Evolutionary conservation across 257 asterid species (phyloP).

Genomic region (Linderniella brevidens): DNA sequence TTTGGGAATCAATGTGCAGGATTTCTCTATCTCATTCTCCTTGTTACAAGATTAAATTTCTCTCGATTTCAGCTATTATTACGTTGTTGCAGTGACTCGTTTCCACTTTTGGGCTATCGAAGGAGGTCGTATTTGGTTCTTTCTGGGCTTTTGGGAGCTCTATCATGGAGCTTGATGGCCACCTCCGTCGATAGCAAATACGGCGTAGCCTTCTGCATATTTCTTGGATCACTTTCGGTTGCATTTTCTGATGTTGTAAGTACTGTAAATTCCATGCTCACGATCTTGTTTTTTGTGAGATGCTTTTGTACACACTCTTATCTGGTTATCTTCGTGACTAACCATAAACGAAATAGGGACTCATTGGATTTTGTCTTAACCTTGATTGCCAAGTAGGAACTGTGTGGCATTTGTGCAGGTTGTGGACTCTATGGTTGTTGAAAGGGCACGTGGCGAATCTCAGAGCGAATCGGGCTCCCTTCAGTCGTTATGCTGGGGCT

Average conservation of each 20-base stretch:
- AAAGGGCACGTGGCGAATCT: conserved; percentile 98
- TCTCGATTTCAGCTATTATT: conserved; percentile 1
- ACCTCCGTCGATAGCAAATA: conserved; percentile 76
- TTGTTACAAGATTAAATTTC: conserved; percentile 1
- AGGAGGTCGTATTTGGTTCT: conserved; percentile 92
- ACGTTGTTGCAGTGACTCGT: conserved; percentile 44
- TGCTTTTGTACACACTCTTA: too few relatives aligned
- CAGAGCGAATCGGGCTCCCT: conserved; percentile 97
- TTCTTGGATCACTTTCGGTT: conserved; percentile 91
- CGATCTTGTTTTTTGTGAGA: too few relatives aligned
- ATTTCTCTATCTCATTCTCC: conserved; percentile 9
- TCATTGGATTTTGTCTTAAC: too few relatives aligned
- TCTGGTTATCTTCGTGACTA: too few relatives aligned
- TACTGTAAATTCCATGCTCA: conserved; percentile 5
- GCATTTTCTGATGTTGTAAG: conserved; percentile 98
- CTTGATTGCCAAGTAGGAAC: background rate
- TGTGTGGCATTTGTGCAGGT: conserved; percentile 39
- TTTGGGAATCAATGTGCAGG: conserved; percentile 7
- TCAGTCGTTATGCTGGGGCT: conserved; percentile 98
- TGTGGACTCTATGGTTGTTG: conserved; percentile 98
- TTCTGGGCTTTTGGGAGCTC: conserved; percentile 89
- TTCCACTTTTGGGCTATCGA: conserved; percentile 90
- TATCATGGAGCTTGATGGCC: conserved; percentile 96
- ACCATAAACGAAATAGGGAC: too few relatives aligned
- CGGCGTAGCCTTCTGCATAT: conserved; percentile 80